Base-by-base conservation (phyloP, 2,329 filamentous ascomycete genomes). In the Aspergillus udagawae region DNA sequence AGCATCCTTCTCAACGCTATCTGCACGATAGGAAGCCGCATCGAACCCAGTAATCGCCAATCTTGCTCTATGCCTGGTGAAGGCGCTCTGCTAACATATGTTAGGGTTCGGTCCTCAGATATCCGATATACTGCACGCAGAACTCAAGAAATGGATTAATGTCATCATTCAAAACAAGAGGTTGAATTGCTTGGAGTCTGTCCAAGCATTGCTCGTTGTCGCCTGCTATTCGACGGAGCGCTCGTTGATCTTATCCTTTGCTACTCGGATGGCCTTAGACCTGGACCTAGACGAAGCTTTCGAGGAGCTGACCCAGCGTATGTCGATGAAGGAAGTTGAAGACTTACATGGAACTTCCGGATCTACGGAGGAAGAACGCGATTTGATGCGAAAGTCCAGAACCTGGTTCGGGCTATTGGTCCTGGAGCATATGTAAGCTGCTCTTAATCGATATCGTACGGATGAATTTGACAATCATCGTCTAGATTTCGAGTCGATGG, bases 401-500 rank as follows among this genome's bases (percentile, higher is more conserved):
- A 76, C 80, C 0, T 83, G 81, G 81, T 79, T 83, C 64, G 79
- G 79, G 3, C 71, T 83, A 3, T 75, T 82, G 56, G 78, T 83
- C 21, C 67, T 83, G 10, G 80, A 83, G 25, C 76, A 83, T 58
- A 83, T 80, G 62, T 74, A 53, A 44, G 59, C 49, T 5, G n/a
- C 17, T 23, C 25, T 3, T 14, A 10, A 6, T 3, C 23, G 12
- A 14, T 2, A 55, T 63, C 2, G 32, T 5, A 38, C 14, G 32
- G 14, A 17, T 17, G 14, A 1, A 7, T 38, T 17, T 38, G 32
- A 38, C 32, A 21, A 62, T 57, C 7, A 17, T 52, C 1, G 17
- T n/a, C 12, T 52, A 72, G 70, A 58, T 72, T 79, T 17, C 72
- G 75, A 3, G 71, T 79, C 9, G 76, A 79, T 58, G 76, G 75